Conservation (phyloP, 305 asterid genomes). For the Ajuga reptans region DNA sequence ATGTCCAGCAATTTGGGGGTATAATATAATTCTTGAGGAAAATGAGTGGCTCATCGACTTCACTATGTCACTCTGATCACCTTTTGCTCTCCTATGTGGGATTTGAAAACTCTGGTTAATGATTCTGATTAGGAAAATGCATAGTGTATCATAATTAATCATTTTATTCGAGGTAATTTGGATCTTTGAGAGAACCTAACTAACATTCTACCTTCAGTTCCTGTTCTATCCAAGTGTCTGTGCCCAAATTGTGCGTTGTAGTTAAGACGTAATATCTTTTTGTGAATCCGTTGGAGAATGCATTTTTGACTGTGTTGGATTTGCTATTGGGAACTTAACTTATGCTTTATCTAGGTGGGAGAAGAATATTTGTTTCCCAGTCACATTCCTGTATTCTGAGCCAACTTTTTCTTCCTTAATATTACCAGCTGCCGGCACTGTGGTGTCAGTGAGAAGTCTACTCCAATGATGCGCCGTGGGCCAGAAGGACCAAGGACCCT, state of each 20-base stretch:
- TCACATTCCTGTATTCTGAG: not conserved
- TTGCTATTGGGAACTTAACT: not conserved
- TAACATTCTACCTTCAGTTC: not conserved
- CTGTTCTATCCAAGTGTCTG: not conserved
- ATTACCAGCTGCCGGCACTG: conserved; percentile 61
- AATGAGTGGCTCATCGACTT: too few relatives aligned
- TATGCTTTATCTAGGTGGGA: not conserved
- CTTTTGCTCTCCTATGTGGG: not conserved
- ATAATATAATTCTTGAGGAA: not conserved
- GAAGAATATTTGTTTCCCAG: not conserved
- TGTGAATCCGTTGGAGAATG: not conserved
- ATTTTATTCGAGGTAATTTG: not conserved
- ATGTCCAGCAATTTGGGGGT: too few relatives aligned
- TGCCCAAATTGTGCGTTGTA: not conserved
- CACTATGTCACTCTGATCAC: too few relatives aligned
- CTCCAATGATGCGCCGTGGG: conserved; percentile 89
- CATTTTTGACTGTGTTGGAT: not conserved
- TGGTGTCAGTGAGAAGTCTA: conserved; percentile 54
- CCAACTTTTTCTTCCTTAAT: not conserved
- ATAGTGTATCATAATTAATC: not conserved
- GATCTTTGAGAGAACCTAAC: not conserved
- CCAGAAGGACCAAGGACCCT: conserved; percentile 83
- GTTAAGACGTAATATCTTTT: not conserved
- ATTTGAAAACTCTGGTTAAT: not conserved
- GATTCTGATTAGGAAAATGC: not conserved